Conservation (phyloP, 495 filamentous ascomycete species). For the Neurospora africana region DNA sequence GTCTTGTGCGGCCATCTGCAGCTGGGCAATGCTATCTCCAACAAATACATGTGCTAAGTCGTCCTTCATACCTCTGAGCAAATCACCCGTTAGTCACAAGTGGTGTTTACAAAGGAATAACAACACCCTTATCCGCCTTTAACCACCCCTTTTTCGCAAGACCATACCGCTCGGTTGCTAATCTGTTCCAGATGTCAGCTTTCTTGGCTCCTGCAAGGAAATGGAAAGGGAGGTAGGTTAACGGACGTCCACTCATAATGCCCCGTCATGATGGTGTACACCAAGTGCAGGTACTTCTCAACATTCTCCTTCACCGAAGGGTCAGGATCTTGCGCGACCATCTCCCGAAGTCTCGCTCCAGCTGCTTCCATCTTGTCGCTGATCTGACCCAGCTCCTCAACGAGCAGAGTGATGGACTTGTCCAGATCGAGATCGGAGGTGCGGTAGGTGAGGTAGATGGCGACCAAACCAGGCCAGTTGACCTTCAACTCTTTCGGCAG, state of each 20-base stretch:
- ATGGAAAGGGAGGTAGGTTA: not conserved
- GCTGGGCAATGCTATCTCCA: not conserved
- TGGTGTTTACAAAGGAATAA: not conserved
- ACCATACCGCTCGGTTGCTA: constrained; percentile 7
- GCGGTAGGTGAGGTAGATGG: constrained; percentile 4
- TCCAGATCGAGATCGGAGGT: not conserved
- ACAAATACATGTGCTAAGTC: too few relatives aligned
- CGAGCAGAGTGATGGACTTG: not conserved
- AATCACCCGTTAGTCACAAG: not conserved
- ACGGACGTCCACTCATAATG: constrained; percentile 9
- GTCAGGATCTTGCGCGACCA: not conserved
- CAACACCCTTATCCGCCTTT: constrained; percentile 1
- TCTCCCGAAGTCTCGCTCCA: not conserved
- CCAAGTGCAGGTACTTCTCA: constrained; percentile 1
- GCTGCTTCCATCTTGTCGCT: not conserved
- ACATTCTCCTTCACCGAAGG: not conserved
- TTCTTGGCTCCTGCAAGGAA: not conserved
- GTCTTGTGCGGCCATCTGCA: not conserved
- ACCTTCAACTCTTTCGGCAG: constrained; percentile 24
- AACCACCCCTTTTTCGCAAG: constrained; percentile 2
- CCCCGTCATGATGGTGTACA: constrained; percentile 5
- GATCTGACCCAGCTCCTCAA: not conserved
- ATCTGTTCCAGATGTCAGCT: not conserved
- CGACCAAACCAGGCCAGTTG: constrained; percentile 7
- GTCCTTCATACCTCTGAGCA: too few relatives aligned